Base-by-base conservation (phyloP, 2,329 filamentous ascomycete genomes). In the Aspergillus sp. region DNA sequence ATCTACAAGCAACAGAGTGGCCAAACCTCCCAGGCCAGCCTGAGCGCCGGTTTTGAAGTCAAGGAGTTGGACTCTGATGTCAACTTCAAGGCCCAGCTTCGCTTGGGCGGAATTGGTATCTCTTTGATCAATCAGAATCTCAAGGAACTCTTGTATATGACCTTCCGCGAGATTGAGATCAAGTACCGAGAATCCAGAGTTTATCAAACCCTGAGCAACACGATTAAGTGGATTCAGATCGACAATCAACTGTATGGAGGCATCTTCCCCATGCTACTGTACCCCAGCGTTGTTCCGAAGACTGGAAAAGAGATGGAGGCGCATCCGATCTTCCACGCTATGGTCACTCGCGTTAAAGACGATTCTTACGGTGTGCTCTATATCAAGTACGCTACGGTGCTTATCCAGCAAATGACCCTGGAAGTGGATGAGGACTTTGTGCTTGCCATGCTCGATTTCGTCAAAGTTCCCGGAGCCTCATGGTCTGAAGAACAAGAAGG, bases 361-460 rank as follows among this genome's bases (percentile, higher is more conserved):
- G 93, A 99, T 66, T 96, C 92, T 1, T 99, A 97, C 66, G 94
- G 94, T 64, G 94, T 99, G 19, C 78, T 96, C 9, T 99, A 99
- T 73, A 92, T 99, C 80, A 99, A 99, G 72, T 99, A 99, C 71
- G 93, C 94, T 19, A 96, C 93, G 0, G 73, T 99, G 43, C 77
- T 99, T 30, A 77, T 99, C 43, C 94, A 99, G 71, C 92, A 99
- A 71, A 96, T 99, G 92, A 99, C 94, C 0, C 80, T 99, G 2
- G 94, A 99, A 63, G 85, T 99, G 45, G 94, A 99, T 59, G 94
- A 99, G 65, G 94, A 99, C 69, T 99, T 99, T 73, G 92, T 99
- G 52, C 96, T 96, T 69, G 92, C 94, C 0, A 82, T 99, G 56
- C 78, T 99, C 1, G 95, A 99, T 69, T 99, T 96, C 67, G 87